Base-by-base conservation (phyloP, 208 protist species). In the Novymonas esmeraldas region DNA sequence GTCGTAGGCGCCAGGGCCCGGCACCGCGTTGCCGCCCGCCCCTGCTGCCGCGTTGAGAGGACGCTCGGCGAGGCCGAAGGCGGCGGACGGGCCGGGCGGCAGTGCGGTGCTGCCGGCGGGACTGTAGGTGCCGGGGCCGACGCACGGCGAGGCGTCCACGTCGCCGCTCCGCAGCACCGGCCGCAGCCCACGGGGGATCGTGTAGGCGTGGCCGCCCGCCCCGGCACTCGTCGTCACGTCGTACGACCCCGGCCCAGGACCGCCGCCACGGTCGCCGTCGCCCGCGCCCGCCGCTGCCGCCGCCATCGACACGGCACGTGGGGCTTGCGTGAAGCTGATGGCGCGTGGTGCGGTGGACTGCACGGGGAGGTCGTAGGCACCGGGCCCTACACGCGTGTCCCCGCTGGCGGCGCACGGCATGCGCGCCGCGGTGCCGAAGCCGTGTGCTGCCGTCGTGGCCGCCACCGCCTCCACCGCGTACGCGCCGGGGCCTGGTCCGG, bases 401-500 rank as follows among this genome's bases (percentile, higher is more conserved):
- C 36, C 42, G 6, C 13, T 39, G 33, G 31, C 54, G 29, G 41
- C 56, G 34, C 13, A 26, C 26, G 31, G 22, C 69, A 73, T 78
- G 28, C 73, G 75, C 5, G 74, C 54, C 3, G 69, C 74, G 9
- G 61, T 85, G 34, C 79, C 76, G 73, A 89, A 89, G 29, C 68
- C 6, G 49, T 79, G 70, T 18, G 56, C 41, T 0, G 54, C 7
- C 0, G 48, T 38, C 16, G 10, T 20, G 14, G 29, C 6, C 18
- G 31, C 18, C 0, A 3, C n/a, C 10, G 41, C 38, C 3, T 28
- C 36, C 0, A 68, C 31, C 24, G 49, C 50, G 54, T 78, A 74
- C 28, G 63, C 39, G 4, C 69, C 75, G 0, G 75, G 75, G 4
- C 69, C 75, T 1, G 75, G 75, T 9, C 75, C 75, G 26, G 75